phyloP scores from a whole-genome alignment of 169 alveolate species.

The Plasmodium ovale region DNA sequence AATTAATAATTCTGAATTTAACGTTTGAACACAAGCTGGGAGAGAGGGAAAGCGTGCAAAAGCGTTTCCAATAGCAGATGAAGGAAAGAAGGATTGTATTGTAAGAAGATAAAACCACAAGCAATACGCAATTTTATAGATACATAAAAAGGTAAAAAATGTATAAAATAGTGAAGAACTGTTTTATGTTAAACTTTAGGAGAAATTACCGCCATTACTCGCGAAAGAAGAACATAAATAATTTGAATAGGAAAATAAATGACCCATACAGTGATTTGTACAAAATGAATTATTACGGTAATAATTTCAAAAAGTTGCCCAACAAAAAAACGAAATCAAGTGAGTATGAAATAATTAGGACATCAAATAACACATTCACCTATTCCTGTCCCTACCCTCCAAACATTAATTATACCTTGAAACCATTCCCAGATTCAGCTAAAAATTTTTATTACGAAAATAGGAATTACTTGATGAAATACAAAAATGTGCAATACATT shows the following conservation, averaged over 20 bases:
- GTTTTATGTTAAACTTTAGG: conserved; percentile 32
- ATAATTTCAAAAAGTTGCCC: conserved; percentile 75
- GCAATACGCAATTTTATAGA: too few relatives aligned
- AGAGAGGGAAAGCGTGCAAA: too few relatives aligned
- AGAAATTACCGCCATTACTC: conserved; percentile 72
- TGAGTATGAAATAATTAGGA: conserved; percentile 79
- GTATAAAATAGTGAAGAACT: conserved; percentile 15
- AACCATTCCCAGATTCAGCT: conserved; percentile 82
- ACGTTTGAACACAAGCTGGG: background rate
- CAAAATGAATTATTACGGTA: conserved; percentile 48
- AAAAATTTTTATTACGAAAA: conserved; percentile 77
- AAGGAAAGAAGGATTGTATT: background rate
- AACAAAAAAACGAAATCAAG: conserved; percentile 80
- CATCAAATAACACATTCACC: conserved; percentile 77
- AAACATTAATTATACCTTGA: conserved; percentile 81
- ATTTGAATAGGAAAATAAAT: conserved; percentile 40
- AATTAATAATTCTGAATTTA: too few relatives aligned
- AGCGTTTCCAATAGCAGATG: too few relatives aligned
- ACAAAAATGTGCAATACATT: conserved; percentile 84
- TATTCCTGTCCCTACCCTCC: conserved; percentile 85
- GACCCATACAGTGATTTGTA: conserved; percentile 74
- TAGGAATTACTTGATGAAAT: conserved; percentile 80
- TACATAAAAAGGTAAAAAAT: conserved; percentile 8
- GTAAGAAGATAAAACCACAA: background rate
- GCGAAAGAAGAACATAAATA: conserved; percentile 65